Evolutionary conservation across 495 filamentous ascomycete genomes (phyloP), one percentile per base, ranked within the genome.

Genomic region (Neurospora sublineolata): DNA sequence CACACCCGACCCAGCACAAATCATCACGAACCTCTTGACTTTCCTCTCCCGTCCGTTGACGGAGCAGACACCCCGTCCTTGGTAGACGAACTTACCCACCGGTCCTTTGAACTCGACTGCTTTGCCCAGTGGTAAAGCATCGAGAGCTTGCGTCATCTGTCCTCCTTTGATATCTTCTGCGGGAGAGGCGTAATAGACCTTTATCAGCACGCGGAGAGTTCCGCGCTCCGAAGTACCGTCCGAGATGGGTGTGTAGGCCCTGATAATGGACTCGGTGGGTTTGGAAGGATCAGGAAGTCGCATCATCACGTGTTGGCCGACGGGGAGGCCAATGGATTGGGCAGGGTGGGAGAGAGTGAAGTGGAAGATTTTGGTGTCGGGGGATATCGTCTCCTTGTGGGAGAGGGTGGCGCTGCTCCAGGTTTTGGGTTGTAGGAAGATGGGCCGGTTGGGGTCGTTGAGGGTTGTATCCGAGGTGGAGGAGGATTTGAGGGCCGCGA

Each of bases 281-380:
- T 60, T 60, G 3, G 82, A 85, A 1, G 89, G 87, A 77, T 95
- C 92, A 71, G 86, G 86, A 37, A 97, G 83, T 20, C 92, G 92
- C 79, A 98, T 86, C 87, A 97, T 91, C 0, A 98, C 83, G 82
- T 98, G 94, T 74, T 97, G 93, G 41, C 94, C 94, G 20, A 91
- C 87, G 8, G 94, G 94, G 3, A 97, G 86, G 27, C 94, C 94
- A 5, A 97, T 81, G 0, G 79, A 82, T 78, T 96, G 93, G 11
- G 86, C 81, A 0, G 86, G 82, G 74, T 93, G 88, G 70, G 95
- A 90, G 11, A 98, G 88, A 41, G 86, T 82, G 82, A 97, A 95
- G 40, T 86, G 89, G 79, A 97, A 94, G 74, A 97, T 87, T 27
- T 89, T 87, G 3, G 93, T 94, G 80, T 98, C 94, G 80, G 87